Evolutionary conservation across 805 yeast species (phyloP).

Genomic region (Ogataea allantospora): DNA sequence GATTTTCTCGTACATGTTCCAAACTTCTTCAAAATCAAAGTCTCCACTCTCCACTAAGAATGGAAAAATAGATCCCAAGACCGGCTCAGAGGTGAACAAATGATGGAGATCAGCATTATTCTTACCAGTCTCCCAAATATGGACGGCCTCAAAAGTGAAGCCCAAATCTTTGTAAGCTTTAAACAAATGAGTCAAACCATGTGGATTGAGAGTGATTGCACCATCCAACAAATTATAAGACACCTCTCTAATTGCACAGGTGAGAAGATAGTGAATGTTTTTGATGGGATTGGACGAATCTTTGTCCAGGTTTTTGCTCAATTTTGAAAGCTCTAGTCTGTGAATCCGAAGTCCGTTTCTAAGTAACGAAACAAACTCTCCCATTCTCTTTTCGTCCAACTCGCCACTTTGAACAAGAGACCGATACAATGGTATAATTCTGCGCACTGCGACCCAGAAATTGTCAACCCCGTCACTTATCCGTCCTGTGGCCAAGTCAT

Average conservation of each 20-base stretch:
- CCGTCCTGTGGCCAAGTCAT: conserved; percentile 39
- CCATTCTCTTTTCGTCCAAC: conserved; percentile 44
- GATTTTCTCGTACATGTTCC: conserved; percentile 48
- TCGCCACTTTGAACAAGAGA: conserved; percentile 47
- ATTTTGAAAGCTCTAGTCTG: conserved; percentile 51
- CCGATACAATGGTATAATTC: conserved; percentile 49
- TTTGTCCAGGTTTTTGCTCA: conserved; percentile 58
- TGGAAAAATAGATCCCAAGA: conserved; percentile 68
- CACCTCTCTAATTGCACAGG: conserved; percentile 50
- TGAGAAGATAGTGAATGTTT: conserved; percentile 49
- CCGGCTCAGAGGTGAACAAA: conserved; percentile 59
- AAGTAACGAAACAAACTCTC: conserved; percentile 48
- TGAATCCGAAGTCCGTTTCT: conserved; percentile 58
- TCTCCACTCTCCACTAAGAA: conserved; percentile 61
- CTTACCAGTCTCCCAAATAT: conserved; percentile 68
- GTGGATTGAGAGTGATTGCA: conserved; percentile 44
- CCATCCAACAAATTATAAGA: conserved; percentile 48
- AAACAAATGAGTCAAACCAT: conserved; percentile 56
- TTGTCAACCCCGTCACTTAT: conserved; percentile 40
- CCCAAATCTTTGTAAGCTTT: conserved; percentile 61
- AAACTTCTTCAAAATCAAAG: conserved; percentile 57
- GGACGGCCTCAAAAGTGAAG: conserved; percentile 60
- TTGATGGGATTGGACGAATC: conserved; percentile 55
- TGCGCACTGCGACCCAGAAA: conserved; percentile 53
- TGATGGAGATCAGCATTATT: conserved; percentile 39